Evolutionary conservation across 1,139 yeast species (phyloP), one percentile per base, ranked within the genome.

Genomic region (Geotrichum reessii): DNA sequence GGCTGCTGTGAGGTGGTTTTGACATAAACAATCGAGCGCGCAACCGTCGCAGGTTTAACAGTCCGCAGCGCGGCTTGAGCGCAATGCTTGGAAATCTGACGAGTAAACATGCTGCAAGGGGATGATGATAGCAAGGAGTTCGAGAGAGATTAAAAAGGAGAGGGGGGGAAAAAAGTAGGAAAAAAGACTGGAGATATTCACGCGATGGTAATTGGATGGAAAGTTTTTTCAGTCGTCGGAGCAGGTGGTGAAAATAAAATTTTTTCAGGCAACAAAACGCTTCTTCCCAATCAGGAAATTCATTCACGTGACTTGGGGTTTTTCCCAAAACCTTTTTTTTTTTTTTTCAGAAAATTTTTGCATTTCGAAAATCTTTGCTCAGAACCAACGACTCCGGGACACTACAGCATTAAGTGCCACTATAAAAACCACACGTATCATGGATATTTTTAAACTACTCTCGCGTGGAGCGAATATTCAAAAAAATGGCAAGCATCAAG

Each of bases 381-480:
- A n/a, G 21, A 37, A 37, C 44, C 44, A 37, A 37, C 44, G 44
- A 37, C 19, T 19, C 44, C 44, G 44, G 19, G 21, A 37, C 44
- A 37, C 44, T 17, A 37, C 44, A 19, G 44, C 44, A n/a, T 25
- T n/a, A 25, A 48, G 12, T 14, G n/a, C 37, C 9, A 25, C 7
- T 25, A 25, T 25, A n/a, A n/a, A n/a, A n/a, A n/a, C n/a, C 25
- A n/a, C 27, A 17, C 19, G 21, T 25, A 37, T 8, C 40, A 92
- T 93, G 99, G 99, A 93, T 75, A 86, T 92, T 64, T 92, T 93
- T 71, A 79, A 90, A 67, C 84, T 93, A 3, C 79, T 93, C 55
- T 79, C 91, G 0, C 78, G 97, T 69, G 98, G 98, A 22, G 96
- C 97, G 0, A 79, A 84, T 24, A 75, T 92, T 57, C 84, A 83